A percentile compares a stretch with the other conserved stretches of the same genome.
Conservation (phyloP, 495 filamentous ascomycete genomes). For the Cryomyces minteri region DNA sequence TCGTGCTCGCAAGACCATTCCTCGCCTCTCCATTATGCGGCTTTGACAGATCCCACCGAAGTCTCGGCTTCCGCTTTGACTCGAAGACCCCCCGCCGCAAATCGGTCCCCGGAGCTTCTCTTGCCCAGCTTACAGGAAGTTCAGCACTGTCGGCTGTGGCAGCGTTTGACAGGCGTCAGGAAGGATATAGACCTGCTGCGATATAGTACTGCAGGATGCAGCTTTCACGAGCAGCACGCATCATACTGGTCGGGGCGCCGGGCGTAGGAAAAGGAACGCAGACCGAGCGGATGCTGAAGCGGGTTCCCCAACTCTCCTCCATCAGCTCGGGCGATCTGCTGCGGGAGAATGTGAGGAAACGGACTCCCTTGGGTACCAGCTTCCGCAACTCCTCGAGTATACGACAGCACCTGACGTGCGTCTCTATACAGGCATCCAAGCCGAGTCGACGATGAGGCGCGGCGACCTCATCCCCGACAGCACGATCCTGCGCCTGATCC, state of each 20-base stretch:
- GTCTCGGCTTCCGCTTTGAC: no score
- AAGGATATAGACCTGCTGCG: no score
- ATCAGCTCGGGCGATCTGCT: slow-evolving; percentile 90
- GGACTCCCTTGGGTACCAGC: slow-evolving; percentile 62
- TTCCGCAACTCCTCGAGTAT: neutral
- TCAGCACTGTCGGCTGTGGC: neutral
- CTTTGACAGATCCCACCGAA: no score
- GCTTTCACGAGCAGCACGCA: slow-evolving; percentile 48
- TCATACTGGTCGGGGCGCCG: slow-evolving; percentile 92
- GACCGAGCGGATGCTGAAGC: slow-evolving; percentile 65
- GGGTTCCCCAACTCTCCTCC: slow-evolving; percentile 74
- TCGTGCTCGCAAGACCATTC: no score
- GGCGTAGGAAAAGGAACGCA: slow-evolving; percentile 92
- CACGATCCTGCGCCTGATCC: slow-evolving; percentile 81
- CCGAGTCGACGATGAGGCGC: slow-evolving; percentile 67
- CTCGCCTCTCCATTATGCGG: no score
- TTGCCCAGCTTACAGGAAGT: no score
- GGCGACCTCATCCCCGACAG: slow-evolving; percentile 75
- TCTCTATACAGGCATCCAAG: slow-evolving; percentile 50
- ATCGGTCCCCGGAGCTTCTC: no score
- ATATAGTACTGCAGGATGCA: neutral
- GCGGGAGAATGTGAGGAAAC: slow-evolving; percentile 66
- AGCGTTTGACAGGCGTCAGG: neutral
- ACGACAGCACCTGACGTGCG: neutral
- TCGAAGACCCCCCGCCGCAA: no score